Evolutionary conservation across 805 yeast species (phyloP).

Genomic region (Babjeviella inositovora): DNA sequence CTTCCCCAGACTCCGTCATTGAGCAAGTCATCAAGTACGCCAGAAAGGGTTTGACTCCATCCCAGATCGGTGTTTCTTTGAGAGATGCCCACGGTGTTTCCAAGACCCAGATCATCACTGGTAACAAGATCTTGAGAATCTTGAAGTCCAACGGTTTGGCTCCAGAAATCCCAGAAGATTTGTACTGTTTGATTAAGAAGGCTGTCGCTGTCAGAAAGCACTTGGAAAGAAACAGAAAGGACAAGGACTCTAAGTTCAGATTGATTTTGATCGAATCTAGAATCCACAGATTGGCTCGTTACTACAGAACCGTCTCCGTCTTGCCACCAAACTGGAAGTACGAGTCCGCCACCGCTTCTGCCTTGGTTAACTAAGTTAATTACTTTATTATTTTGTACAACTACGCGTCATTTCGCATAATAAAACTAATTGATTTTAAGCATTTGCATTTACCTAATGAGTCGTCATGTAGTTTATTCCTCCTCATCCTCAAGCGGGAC

Average conservation of each 20-base stretch:
- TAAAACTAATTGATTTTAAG: too few species aligned
- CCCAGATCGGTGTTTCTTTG: constrained; percentile 97
- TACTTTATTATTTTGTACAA: constrained; percentile 5
- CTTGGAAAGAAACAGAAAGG: constrained; percentile 99
- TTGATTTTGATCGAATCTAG: constrained; percentile 99
- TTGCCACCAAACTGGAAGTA: constrained; percentile 99
- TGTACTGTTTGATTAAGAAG: constrained; percentile 97
- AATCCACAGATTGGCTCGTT: constrained; percentile 99
- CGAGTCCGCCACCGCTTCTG: constrained; percentile 99
- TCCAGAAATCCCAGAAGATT: constrained; percentile 99
- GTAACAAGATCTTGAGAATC: constrained; percentile 99
- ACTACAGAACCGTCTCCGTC: constrained; percentile 99
- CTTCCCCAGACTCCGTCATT: constrained; percentile 85
- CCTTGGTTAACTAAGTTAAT: constrained; percentile 83
- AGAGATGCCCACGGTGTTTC: constrained; percentile 99
- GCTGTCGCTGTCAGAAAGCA: constrained; percentile 99
- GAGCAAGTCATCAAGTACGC: constrained; percentile 99
- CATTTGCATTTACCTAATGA: too few species aligned
- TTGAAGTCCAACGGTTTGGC: constrained; percentile 99
- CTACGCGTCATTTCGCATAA: too few species aligned
- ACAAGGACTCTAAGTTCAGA: constrained; percentile 99
- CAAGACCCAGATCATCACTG: constrained; percentile 93
- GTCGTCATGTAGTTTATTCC: not conserved
- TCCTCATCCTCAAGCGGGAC: constrained; percentile 4
- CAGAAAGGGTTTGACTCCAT: constrained; percentile 99